Evolutionary conservation across 2,329 filamentous ascomycete species (phyloP).

Genomic region (Cladophialophora chaetospira): DNA sequence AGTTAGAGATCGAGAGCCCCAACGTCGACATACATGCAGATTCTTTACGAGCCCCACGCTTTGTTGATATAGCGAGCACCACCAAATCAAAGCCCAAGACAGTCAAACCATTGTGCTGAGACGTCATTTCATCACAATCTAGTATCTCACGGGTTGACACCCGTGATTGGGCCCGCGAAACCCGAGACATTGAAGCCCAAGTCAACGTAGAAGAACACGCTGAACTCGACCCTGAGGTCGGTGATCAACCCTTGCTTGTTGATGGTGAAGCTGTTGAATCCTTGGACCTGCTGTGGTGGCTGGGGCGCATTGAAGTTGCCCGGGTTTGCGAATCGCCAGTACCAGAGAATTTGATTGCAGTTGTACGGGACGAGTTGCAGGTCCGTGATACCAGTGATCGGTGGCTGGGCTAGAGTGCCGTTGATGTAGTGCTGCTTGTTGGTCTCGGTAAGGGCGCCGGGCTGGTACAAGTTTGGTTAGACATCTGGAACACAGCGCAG

Average conservation of each 20-base stretch:
- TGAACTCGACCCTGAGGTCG: constrained; percentile 10
- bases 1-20: not conserved
- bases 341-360: constrained; percentile 12
- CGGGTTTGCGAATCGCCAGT: constrained; percentile 5
- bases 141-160: constrained; percentile 5
- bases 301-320: constrained; percentile 11
- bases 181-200: constrained; percentile 10
- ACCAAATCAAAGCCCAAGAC: not conserved
- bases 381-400: constrained; percentile 3
- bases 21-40: no score
- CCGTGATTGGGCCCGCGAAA: constrained; percentile 3
- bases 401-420: constrained; percentile 1
- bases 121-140: no score
- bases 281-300: constrained; percentile 5
- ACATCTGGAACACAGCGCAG: not conserved
- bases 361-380: constrained; percentile 9
- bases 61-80: not conserved
- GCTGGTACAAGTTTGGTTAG: not conserved
- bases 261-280: constrained; percentile 8
- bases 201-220: constrained; percentile 11
- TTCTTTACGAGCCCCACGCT: no score
- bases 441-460: constrained; percentile 6
- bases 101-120: no score
- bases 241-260: constrained; percentile 9
- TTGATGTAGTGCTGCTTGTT: constrained; percentile 7